A percentile compares a stretch with the other conserved stretches of the same genome.
These are phyloP conservation scores for Lipomyces mesembrius DNA, from an alignment of 805 yeast species.

Conservation along the genomic window DNA sequence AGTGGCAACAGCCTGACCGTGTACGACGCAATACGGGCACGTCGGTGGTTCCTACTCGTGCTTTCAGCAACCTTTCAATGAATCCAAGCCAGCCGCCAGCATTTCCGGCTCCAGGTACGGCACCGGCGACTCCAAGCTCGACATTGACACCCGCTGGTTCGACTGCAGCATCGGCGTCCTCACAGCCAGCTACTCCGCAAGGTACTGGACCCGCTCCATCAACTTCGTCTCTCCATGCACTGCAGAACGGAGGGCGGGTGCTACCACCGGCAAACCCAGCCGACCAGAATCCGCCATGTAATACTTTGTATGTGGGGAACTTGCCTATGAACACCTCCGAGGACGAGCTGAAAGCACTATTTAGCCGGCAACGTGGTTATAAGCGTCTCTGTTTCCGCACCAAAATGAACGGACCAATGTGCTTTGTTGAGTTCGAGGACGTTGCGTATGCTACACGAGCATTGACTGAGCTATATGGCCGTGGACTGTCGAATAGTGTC, in stretches of 20 bases:
- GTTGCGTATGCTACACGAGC: slow-evolving; percentile 93
- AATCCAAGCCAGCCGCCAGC: neutral
- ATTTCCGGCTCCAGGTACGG: slow-evolving; percentile 5
- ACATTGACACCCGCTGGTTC: slow-evolving; percentile 9
- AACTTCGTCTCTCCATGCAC: slow-evolving; percentile 43
- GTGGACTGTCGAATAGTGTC: slow-evolving; percentile 82
- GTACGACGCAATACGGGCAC: slow-evolving; percentile 1
- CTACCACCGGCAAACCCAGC: slow-evolving; percentile 85
- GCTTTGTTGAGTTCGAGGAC: slow-evolving; percentile 98
- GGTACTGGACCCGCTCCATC: slow-evolving; percentile 3
- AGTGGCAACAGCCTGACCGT: slow-evolving; percentile 25
- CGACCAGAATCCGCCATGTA: slow-evolving; percentile 98
- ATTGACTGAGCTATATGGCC: slow-evolving; percentile 89
- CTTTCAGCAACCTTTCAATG: slow-evolving; percentile 1
- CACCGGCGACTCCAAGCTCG: slow-evolving; percentile 3
- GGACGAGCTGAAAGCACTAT: slow-evolving; percentile 83
- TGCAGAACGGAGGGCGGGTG: slow-evolving; percentile 49
- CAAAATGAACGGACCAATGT: slow-evolving; percentile 91
- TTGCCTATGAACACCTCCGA: slow-evolving; percentile 97
- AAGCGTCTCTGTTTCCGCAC: slow-evolving; percentile 90
- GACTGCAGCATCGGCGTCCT: neutral
- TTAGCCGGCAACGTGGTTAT: slow-evolving; percentile 89
- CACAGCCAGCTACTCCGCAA: slow-evolving; percentile 7
- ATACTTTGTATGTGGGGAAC: slow-evolving; percentile 94
- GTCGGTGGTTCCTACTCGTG: neutral